These are phyloP conservation scores for Kuraishia borneana DNA, from an alignment of 805 yeast genomes.

Conservation along the genomic window DNA sequence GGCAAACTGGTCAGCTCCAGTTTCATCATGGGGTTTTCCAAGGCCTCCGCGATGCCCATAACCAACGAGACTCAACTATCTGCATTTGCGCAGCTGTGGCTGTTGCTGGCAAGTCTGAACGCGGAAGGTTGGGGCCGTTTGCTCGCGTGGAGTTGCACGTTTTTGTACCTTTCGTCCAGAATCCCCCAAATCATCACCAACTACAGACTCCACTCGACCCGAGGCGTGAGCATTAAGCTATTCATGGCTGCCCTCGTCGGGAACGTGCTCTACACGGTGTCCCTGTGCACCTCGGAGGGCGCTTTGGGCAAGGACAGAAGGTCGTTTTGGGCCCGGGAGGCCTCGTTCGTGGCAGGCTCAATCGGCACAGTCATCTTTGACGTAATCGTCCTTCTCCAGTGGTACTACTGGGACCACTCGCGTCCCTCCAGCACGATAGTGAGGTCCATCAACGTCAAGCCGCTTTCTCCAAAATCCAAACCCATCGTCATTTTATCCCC, in stretches of 20 bases:
- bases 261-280: conserved; percentile 35
- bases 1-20: conserved; percentile 15
- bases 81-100: not conserved
- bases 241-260: conserved; percentile 40
- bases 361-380: conserved; percentile 42
- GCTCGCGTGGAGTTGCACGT: conserved; percentile 42
- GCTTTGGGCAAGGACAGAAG: conserved; percentile 21
- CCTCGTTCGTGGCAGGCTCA: conserved; percentile 37
- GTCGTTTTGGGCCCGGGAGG: conserved; percentile 27
- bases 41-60: conserved; percentile 15
- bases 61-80: not conserved
- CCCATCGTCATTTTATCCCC: conserved; percentile 15
- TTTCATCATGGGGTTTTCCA: conserved; percentile 17
- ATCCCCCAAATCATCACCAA: conserved; percentile 42
- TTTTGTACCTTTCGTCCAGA: conserved; percentile 35
- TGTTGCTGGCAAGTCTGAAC: conserved; percentile 8
- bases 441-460: not conserved
- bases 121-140: conserved; percentile 12
- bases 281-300: conserved; percentile 31
- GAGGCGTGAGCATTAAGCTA: conserved; percentile 37
- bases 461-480: not conserved
- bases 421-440: not conserved
- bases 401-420: conserved; percentile 18
- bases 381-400: conserved; percentile 29
- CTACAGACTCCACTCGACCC: conserved; percentile 31